Evolutionary conservation across 176 grass and related monocot genomes (phyloP).

Genomic region (Raddia distichophylla): DNA sequence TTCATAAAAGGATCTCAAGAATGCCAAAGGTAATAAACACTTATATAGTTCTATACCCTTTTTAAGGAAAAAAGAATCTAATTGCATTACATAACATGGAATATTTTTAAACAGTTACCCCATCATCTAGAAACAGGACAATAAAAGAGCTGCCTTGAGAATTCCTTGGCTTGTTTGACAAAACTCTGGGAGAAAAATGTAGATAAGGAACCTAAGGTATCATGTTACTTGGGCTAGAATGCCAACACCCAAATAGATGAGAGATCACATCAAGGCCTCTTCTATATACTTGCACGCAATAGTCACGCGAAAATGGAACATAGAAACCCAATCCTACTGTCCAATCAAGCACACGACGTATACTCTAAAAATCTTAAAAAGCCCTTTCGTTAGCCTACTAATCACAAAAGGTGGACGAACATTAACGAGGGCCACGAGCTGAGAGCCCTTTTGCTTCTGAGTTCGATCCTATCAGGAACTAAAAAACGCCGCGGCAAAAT

Average conservation of each 20-base stretch:
- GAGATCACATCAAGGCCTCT: neutral
- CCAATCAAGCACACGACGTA: neutral
- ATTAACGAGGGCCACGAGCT: too few relatives aligned
- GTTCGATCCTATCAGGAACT: too few relatives aligned
- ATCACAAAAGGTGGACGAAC: too few relatives aligned
- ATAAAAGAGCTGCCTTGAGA: neutral
- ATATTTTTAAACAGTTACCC: neutral
- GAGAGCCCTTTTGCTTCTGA: too few relatives aligned
- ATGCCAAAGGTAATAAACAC: neutral
- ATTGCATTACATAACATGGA: neutral
- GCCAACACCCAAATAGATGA: neutral
- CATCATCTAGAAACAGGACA: neutral
- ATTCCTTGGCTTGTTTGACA: neutral
- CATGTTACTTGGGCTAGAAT: neutral
- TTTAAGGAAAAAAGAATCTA: too few relatives aligned
- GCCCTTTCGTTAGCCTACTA: neutral
- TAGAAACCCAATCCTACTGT: neutral
- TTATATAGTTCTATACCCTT: too few relatives aligned
- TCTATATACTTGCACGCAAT: neutral
- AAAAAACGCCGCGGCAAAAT: neutral
- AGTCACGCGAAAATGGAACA: neutral
- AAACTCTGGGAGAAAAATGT: neutral
- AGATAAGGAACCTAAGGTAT: neutral
- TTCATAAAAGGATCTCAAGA: neutral
- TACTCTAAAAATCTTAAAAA: too few relatives aligned